These are phyloP conservation scores for Aspergillus bertholletiae DNA, from an alignment of 495 filamentous ascomycete species.

Conservation along the genomic window DNA sequence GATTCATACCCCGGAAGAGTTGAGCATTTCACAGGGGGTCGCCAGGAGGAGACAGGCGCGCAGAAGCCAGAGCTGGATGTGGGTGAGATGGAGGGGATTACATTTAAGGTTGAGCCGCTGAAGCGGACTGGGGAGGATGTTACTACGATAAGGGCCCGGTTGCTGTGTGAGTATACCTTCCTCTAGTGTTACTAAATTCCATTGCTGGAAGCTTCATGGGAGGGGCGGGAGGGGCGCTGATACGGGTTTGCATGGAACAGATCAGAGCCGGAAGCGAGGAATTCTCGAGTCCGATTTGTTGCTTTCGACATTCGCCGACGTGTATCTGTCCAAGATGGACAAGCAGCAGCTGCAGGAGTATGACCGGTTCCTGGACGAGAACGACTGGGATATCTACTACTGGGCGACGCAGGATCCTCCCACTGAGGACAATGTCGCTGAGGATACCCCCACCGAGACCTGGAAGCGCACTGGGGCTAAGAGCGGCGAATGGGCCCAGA, in stretches of 20 bases:
- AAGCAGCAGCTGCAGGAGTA: slow-evolving; percentile 73
- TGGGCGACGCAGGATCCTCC: slow-evolving; percentile 92
- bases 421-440: slow-evolving; percentile 26
- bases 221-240: too few relatives aligned
- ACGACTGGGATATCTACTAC: slow-evolving; percentile 99
- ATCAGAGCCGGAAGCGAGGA: slow-evolving; percentile 95
- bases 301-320: slow-evolving; percentile 90
- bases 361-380: slow-evolving; percentile 94
- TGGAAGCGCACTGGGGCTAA: slow-evolving; percentile 50
- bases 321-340: slow-evolving; percentile 69
- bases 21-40: slow-evolving; percentile 62
- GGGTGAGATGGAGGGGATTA: slow-evolving; percentile 85
- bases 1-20: slow-evolving; percentile 57
- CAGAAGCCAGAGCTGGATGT: slow-evolving; percentile 73
- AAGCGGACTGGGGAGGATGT: slow-evolving; percentile 75
- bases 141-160: slow-evolving; percentile 78
- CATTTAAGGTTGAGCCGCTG: slow-evolving; percentile 86
- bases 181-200: not conserved
- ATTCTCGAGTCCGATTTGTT: slow-evolving; percentile 94
- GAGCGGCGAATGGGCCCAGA: slow-evolving; percentile 94
- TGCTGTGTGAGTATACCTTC: slow-evolving; percentile 68
- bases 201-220: too few relatives aligned
- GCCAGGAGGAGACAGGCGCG: slow-evolving; percentile 47
- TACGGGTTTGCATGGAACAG: slow-evolving; percentile 34
- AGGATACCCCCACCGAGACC: slow-evolving; percentile 49